These are phyloP conservation scores for Chlorella sp. DNA, from an alignment of 139 green algal species.

Conservation along the genomic window DNA sequence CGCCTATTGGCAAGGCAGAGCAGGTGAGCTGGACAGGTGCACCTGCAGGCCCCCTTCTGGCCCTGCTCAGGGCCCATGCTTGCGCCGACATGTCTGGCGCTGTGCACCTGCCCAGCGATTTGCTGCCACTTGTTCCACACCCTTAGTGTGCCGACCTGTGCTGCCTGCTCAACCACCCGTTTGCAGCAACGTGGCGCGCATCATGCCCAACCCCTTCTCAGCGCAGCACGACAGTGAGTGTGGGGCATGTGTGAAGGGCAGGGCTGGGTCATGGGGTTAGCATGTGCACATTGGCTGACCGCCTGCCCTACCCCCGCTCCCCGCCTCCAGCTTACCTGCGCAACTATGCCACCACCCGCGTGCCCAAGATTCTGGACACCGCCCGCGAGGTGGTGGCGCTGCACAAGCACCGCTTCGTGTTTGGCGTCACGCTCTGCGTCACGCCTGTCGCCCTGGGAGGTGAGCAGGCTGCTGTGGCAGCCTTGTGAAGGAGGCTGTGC, in stretches of 20 bases:
- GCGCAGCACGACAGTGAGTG: slow-evolving; percentile 49
- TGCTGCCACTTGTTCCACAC: too few species aligned
- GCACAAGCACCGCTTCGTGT: slow-evolving; percentile 57
- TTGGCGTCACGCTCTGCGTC: slow-evolving; percentile 49
- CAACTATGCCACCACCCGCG: slow-evolving; percentile 51
- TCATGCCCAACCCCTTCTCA: slow-evolving; percentile 66
- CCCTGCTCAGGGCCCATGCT: too few species aligned
- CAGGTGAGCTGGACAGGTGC: too few species aligned
- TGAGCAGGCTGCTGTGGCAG: neutral
- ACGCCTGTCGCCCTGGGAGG: slow-evolving; percentile 15
- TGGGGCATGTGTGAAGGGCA: too few species aligned
- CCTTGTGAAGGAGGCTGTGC: neutral
- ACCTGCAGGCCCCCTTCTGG: too few species aligned
- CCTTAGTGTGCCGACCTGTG: too few species aligned
- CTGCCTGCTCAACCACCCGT: too few species aligned
- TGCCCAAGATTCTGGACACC: slow-evolving; percentile 49
- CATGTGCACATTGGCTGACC: too few species aligned
- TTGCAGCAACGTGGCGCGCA: slow-evolving; percentile 55
- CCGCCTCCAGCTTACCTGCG: slow-evolving; percentile 46
- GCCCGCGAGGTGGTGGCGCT: slow-evolving; percentile 56
- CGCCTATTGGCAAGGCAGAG: too few species aligned
- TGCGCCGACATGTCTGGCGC: too few species aligned
- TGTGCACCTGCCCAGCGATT: too few species aligned
- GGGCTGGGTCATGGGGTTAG: too few species aligned
- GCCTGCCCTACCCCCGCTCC: neutral